These are phyloP conservation scores for Xylariaceae sp. DNA, from an alignment of 2,329 filamentous ascomycete genomes.

Conservation along the genomic window DNA sequence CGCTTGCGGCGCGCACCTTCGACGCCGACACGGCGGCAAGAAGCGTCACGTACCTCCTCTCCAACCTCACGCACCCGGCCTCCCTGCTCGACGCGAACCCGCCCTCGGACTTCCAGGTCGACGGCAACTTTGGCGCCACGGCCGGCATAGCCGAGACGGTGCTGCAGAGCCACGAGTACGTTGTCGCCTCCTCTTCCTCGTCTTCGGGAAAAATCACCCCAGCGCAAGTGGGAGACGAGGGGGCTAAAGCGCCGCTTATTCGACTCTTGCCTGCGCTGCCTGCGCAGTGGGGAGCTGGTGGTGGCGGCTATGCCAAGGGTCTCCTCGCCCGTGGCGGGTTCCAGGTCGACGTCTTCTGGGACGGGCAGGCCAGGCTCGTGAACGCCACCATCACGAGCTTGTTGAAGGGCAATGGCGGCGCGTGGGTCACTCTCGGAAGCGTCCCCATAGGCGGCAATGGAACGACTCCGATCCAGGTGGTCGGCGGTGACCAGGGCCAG, in stretches of 20 bases:
- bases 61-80: neutral
- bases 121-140: slow-evolving; percentile 5
- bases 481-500: neutral
- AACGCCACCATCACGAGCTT: slow-evolving; percentile 1
- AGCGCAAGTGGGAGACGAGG: neutral
- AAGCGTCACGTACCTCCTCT: neutral
- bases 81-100: neutral
- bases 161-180: slow-evolving; percentile 6
- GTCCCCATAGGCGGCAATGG: neutral
- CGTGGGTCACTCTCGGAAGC: slow-evolving; percentile 1
- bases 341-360: slow-evolving; percentile 4
- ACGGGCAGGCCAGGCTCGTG: neutral
- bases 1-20: slow-evolving; percentile 1
- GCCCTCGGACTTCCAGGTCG: slow-evolving; percentile 1
- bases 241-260: neutral
- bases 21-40: neutral
- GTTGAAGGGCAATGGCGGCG: neutral
- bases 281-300: neutral
- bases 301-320: neutral
- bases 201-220: neutral
- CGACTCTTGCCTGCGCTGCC: slow-evolving; percentile 1
- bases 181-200: too few species aligned
- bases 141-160: slow-evolving; percentile 6
- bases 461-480: neutral
- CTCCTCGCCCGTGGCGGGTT: slow-evolving; percentile 4